Percentiles rank a stretch among this genome's conserved stretches.
Conservation (phyloP, 371 early-diverging fungal genomes). For the Rhizopus arrhizus region DNA sequence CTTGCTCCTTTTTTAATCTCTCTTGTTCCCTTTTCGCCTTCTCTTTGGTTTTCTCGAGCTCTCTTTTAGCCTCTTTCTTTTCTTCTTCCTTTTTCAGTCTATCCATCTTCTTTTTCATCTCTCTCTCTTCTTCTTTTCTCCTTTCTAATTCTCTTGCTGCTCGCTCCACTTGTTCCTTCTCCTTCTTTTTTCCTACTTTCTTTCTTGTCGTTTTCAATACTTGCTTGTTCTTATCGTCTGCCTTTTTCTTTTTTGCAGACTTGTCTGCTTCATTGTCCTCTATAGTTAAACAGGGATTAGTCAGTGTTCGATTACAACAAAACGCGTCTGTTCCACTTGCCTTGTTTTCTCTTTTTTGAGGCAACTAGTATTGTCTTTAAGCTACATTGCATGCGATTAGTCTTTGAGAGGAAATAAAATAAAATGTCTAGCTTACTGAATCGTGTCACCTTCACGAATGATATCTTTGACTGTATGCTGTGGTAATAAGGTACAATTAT, state of each 20-base stretch:
- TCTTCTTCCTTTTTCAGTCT: not conserved
- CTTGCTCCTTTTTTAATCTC: not conserved
- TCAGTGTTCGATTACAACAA: not conserved
- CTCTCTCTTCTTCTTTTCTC: not conserved
- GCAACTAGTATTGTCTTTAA: not conserved
- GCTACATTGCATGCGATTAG: no score
- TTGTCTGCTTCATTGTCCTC: not conserved
- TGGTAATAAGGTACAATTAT: conserved; percentile 19
- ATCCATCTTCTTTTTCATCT: not conserved
- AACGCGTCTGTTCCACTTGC: not conserved
- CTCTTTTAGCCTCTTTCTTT: not conserved
- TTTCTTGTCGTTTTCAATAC: not conserved
- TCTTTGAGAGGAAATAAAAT: no score
- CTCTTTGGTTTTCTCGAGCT: not conserved
- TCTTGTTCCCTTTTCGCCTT: not conserved
- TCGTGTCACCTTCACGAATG: conserved; percentile 18
- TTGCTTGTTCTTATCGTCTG: not conserved
- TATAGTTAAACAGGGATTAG: no score
- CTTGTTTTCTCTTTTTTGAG: not conserved
- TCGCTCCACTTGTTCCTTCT: not conserved
- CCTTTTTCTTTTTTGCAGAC: not conserved
- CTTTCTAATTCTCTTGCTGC: not conserved
- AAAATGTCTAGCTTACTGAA: not conserved
- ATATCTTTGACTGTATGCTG: conserved; percentile 9
- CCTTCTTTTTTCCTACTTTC: not conserved